phyloP scores from a whole-genome alignment of 2,329 filamentous ascomycete genomes.

The Raffaelea albimanens region DNA sequence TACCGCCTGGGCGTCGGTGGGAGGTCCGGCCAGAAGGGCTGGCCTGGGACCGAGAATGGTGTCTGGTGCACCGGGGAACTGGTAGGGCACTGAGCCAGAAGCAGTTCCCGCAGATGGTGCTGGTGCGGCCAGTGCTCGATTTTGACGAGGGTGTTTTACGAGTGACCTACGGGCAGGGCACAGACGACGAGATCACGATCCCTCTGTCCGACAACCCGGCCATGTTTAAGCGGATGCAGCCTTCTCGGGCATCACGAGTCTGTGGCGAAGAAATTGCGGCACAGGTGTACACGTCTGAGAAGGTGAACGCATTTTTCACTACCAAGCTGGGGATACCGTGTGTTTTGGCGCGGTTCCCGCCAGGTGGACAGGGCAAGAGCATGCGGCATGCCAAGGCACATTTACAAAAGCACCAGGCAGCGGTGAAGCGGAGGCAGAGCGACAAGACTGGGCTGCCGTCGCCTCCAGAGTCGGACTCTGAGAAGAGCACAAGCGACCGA shows the following conservation, averaged over 20 bases:
- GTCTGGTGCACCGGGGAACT: constrained; percentile 78
- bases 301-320: constrained; percentile 71
- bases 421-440: constrained; percentile 4
- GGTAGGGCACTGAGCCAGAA: constrained; percentile 83
- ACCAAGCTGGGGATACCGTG: constrained; percentile 68
- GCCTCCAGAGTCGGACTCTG: constrained; percentile 48
- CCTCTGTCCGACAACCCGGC: constrained; percentile 61
- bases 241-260: constrained; percentile 52
- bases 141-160: constrained; percentile 56
- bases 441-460: constrained; percentile 31
- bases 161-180: constrained; percentile 36
- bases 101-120: constrained; percentile 75
- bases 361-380: constrained; percentile 48
- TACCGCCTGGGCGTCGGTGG: constrained; percentile 60
- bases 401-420: constrained; percentile 47
- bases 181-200: constrained; percentile 33
- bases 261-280: constrained; percentile 73
- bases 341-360: constrained; percentile 73
- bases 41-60: constrained; percentile 96
- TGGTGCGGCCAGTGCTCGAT: constrained; percentile 68
- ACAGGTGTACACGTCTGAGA: constrained; percentile 56
- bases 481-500: constrained; percentile 18
- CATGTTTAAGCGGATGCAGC: constrained; percentile 38
- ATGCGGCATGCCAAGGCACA: constrained; percentile 65
- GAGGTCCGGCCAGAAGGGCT: constrained; percentile 73